Evolutionary conservation across 1,139 yeast genomes (phyloP).

Genomic region (Wickerhamomyces sp.): DNA sequence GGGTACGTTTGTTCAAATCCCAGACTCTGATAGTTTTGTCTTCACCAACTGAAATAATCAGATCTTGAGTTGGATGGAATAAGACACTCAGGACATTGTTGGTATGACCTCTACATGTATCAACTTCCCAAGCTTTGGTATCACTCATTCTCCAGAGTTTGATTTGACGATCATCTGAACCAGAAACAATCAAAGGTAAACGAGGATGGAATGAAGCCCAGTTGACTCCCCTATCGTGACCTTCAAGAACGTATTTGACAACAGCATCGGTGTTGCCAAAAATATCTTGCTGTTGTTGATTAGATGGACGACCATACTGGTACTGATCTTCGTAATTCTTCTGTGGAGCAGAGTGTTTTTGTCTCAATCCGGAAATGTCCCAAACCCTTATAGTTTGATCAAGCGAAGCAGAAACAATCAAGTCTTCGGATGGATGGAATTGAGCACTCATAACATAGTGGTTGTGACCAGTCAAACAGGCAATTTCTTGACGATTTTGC

Average conservation of each 20-base stretch:
- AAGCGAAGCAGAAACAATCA: conserved; percentile 90
- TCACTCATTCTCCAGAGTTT: conserved; percentile 98
- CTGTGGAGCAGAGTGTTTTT: conserved; percentile 87
- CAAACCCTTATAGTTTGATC: conserved; percentile 99
- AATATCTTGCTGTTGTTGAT: conserved; percentile 80
- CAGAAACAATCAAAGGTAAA: conserved; percentile 89
- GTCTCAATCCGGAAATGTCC: conserved; percentile 95
- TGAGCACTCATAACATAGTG: conserved; percentile 98
- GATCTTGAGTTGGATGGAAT: conserved; percentile 91
- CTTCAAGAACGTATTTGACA: conserved; percentile 93
- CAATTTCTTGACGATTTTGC: conserved; percentile 98
- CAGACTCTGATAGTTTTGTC: conserved; percentile 97
- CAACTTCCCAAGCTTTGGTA: conserved; percentile 98
- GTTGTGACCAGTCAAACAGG: conserved; percentile 95
- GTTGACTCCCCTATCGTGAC: conserved; percentile 97
- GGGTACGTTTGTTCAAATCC: conserved; percentile 93
- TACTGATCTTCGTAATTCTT: conserved; percentile 52
- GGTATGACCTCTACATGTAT: conserved; percentile 96
- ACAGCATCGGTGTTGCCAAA: conserved; percentile 93
- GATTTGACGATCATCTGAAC: conserved; percentile 93
- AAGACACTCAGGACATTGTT: conserved; percentile 85
- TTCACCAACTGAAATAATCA: conserved; percentile 90
- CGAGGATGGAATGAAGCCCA: conserved; percentile 99
- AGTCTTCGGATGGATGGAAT: conserved; percentile 93
- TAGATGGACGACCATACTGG: conserved; percentile 60